These are phyloP conservation scores for Excoecaria cochinchinensis DNA, from an alignment of 345 rosid genomes.

Conservation along the genomic window DNA sequence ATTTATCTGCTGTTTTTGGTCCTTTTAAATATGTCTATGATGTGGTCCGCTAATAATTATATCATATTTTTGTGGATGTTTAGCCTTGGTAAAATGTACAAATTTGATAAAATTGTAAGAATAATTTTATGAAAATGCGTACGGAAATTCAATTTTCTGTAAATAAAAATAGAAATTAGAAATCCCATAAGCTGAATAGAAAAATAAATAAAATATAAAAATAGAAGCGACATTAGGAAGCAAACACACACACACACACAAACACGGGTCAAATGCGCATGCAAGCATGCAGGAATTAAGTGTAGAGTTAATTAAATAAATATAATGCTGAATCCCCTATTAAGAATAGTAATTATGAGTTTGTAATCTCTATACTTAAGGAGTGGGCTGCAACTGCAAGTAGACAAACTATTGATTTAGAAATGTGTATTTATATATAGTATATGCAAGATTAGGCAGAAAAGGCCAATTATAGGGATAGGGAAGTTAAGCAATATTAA, in stretches of 20 bases:
- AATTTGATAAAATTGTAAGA: too few relatives aligned
- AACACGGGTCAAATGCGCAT: conserved; percentile 56
- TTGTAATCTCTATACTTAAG: conserved; percentile 53
- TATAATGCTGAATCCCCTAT: conserved; percentile 28
- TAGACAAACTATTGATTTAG: background rate
- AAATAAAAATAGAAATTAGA: too few relatives aligned
- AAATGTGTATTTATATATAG: too few relatives aligned
- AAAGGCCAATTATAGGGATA: conserved; percentile 38
- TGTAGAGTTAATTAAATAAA: conserved; percentile 30
- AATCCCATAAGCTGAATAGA: background rate
- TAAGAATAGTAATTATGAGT: conserved; percentile 46
- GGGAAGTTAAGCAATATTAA: conserved; percentile 6
- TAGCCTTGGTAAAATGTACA: too few relatives aligned
- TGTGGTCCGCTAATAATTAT: too few relatives aligned
- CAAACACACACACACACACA: conserved; percentile 35
- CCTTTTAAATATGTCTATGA: too few relatives aligned
- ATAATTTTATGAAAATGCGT: too few relatives aligned
- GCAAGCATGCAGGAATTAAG: conserved; percentile 45
- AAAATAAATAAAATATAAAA: background rate
- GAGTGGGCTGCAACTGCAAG: conserved; percentile 43
- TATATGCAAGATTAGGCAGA: conserved; percentile 12
- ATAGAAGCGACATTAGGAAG: conserved; percentile 20
- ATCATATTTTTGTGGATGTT: too few relatives aligned
- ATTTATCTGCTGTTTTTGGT: too few relatives aligned
- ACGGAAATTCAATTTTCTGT: too few relatives aligned